Conservation (phyloP, 495 filamentous ascomycete species). For the Cercophora newfieldiana region DNA sequence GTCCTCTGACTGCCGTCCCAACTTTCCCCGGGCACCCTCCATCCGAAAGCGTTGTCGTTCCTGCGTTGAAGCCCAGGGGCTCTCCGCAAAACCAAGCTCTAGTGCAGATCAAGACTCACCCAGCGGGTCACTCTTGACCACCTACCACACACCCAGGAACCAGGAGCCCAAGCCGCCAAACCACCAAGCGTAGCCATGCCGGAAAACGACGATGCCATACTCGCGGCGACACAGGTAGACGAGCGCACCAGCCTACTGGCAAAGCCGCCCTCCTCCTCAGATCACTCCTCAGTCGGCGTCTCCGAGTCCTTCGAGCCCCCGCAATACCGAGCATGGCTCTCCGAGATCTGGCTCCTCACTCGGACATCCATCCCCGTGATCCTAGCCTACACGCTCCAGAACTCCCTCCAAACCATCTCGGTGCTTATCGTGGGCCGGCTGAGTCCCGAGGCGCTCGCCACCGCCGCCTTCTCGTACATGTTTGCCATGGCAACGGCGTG, state of each 20-base stretch:
- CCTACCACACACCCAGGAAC: too few species aligned
- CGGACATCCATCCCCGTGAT: conserved; percentile 78
- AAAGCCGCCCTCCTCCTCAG: conserved; percentile 31
- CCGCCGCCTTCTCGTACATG: conserved; percentile 86
- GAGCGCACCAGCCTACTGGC: conserved; percentile 53
- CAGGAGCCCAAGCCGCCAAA: too few species aligned
- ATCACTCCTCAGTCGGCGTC: conserved; percentile 4
- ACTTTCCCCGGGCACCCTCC: too few species aligned
- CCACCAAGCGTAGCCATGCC: conserved; percentile 1
- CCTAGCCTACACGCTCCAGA: conserved; percentile 85
- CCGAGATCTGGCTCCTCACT: conserved; percentile 69
- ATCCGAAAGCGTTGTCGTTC: too few species aligned
- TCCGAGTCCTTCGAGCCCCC: conserved; percentile 14
- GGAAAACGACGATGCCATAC: neutral
- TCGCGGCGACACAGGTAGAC: conserved; percentile 23
- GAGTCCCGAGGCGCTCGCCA: conserved; percentile 77
- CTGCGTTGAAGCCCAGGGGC: too few species aligned
- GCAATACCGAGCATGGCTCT: conserved; percentile 37
- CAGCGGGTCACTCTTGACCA: too few species aligned
- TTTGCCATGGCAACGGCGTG: conserved; percentile 90
- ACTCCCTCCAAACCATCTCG: conserved; percentile 82
- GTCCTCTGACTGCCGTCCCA: neutral
- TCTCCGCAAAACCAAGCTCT: too few species aligned
- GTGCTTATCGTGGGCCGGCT: conserved; percentile 78
- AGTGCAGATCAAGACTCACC: too few species aligned